Evolutionary conservation across 352 stramenopile species (phyloP).

Genomic region (Halophytophthora batemanensis): DNA sequence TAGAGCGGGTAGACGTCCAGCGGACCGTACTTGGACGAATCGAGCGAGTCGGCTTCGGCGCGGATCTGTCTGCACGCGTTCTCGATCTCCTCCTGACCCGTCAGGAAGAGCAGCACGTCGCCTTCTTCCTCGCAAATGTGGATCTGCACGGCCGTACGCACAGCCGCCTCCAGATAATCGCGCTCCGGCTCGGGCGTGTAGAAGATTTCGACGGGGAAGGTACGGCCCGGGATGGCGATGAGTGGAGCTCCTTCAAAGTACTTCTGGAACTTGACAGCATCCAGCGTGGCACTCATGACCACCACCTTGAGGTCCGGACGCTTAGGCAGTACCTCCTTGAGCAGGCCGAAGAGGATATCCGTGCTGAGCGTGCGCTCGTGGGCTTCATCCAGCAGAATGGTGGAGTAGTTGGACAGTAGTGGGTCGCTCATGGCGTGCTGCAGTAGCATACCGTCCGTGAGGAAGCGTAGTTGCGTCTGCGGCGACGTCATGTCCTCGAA

Average conservation of each 20-base stretch:
- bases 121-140: conserved; percentile 96
- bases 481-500: conserved; percentile 96
- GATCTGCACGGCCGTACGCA: conserved; percentile 92
- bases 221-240: conserved; percentile 94
- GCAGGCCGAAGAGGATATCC: conserved; percentile 97
- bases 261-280: conserved; percentile 95
- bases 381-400: conserved; percentile 97
- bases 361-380: conserved; percentile 97
- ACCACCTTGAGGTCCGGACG: conserved; percentile 96
- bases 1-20: conserved; percentile 96
- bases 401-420: conserved; percentile 93
- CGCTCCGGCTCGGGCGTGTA: conserved; percentile 96
- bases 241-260: conserved; percentile 96
- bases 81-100: conserved; percentile 99
- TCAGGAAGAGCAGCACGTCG: conserved; percentile 99
- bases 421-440: conserved; percentile 97
- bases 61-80: conserved; percentile 92
- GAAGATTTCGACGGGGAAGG: conserved; percentile 98
- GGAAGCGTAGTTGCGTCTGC: conserved; percentile 80
- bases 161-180: conserved; percentile 97
- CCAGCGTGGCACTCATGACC: conserved; percentile 98
- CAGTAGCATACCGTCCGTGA: conserved; percentile 95
- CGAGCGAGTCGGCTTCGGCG: conserved; percentile 82
- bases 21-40: conserved; percentile 93
- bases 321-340: conserved; percentile 96